Base-by-base conservation (phyloP, 352 stramenopile species). In the Plasmopara halstedii region DNA sequence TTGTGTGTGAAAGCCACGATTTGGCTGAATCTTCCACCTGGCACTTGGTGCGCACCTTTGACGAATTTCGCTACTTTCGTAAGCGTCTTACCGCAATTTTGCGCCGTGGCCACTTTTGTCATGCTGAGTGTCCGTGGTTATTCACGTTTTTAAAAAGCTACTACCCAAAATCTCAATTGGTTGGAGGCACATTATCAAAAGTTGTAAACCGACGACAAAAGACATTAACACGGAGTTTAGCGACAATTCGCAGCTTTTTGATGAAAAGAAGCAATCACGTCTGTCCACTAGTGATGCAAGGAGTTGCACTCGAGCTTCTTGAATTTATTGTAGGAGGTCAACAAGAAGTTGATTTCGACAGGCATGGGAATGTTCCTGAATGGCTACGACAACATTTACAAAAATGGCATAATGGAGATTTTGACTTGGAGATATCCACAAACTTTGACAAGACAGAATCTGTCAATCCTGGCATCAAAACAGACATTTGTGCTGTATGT, bases 101-200 rank as follows among this genome's bases (percentile, higher is more conserved):
- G 46, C 32, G 43, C 26, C 58, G 50, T 4, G 66, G 67, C 17
- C 70, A 78, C 42, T 77, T 76, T 44, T 78, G 66, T 33, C 37
- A 67, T 23, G 70, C 66, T 4, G 70, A 73, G 45, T 81, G 66
- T 41, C 66, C 66, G 48, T 75, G 58, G 60, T 39, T 81, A 18
- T 73, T 60, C 52, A 63, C 62, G 25, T 78, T 78, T 42, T 41
- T 81, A 32, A 74, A 60, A 31, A 70, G 58, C 37, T 71, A 73
- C 23, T 79, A 62, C 37, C 64, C 68, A 6, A 73, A 69, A 48
- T 57, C 57, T 20, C 52, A 58, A n/a, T 33, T 77, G 20, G 48
- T 77, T 19, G 51, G 53, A 5, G 44, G 26, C 31, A 58, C 62
- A 17, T 20, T 57, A 25, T 50, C 58, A 11, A 58, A 58, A 35